These are phyloP conservation scores for Rhynchospora pubera DNA, from an alignment of 176 grass and related monocot species.

Conservation along the genomic window DNA sequence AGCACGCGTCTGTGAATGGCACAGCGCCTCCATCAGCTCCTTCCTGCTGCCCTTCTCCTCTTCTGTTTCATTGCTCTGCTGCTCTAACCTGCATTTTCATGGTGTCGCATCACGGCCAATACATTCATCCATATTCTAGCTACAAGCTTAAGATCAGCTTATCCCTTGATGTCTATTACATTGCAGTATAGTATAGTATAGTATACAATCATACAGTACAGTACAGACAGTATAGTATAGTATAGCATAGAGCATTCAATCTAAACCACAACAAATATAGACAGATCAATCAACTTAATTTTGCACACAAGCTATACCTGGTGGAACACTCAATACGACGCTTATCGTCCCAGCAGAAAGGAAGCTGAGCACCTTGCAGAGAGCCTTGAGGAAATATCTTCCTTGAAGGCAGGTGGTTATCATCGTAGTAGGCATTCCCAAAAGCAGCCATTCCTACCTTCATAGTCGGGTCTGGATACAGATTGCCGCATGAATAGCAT, in stretches of 20 bases:
- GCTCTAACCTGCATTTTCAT: neutral
- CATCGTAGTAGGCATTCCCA: neutral
- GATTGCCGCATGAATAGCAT: neutral
- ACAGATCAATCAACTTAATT: neutral
- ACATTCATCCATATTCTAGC: neutral
- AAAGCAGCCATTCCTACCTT: neutral
- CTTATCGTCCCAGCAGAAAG: neutral
- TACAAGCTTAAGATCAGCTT: too few species aligned
- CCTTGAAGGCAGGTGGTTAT: neutral
- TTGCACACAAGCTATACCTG: slow-evolving; percentile 4
- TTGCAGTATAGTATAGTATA: too few species aligned
- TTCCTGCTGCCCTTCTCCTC: slow-evolving; percentile 26
- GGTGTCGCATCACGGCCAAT: neutral
- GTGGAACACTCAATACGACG: neutral
- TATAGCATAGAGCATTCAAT: neutral
- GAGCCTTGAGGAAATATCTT: neutral
- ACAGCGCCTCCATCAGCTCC: slow-evolving; percentile 64
- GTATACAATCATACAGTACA: too few species aligned
- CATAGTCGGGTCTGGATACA: neutral
- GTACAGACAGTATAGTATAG: too few species aligned
- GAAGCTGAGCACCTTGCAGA: neutral
- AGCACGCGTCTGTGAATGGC: slow-evolving; percentile 84
- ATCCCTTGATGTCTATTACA: too few species aligned
- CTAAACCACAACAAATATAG: neutral
- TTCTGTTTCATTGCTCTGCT: neutral